Base-by-base conservation (phyloP, 2,329 filamentous ascomycete species). In the Sporothrix euskadiensis region DNA sequence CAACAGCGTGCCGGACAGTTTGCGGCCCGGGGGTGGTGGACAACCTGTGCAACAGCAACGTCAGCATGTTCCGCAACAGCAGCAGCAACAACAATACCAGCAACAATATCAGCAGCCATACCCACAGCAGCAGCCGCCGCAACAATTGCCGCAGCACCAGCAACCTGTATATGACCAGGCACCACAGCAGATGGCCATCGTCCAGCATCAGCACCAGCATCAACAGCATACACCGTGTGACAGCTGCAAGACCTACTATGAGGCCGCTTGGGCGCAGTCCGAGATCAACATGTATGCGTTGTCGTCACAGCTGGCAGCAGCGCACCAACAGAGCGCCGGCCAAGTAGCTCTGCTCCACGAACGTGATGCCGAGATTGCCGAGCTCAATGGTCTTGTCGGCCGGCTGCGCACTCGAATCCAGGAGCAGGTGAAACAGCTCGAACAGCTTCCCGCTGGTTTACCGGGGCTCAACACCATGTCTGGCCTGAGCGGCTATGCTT, bases 351-450 rank as follows among this genome's bases (percentile, higher is more conserved):
- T 70, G 41, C 32, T 74, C 44, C 49, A 73, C 35, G 57, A 74
- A 22, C 65, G 59, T 1, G 73, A 74, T 19, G 71, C 65, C 26
- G 19, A 65, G 10, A 72, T 74, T 26, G 65, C 56, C 16, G 68
- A 73, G 35, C 56, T 39, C 8, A n/a, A n/a, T 16, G 73, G 30
- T 8, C 57, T 70, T 7, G 71, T 74, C 12, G 71, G 57, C 35
- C 73, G 71, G 12, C 71, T 74, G 57, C 73, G 73, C 56, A 32
- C 30, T 14, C 56, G 66, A 3, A 68, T 74, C 39, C 71, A 74
- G 26, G 73, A 73, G 39, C 73, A 72, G 41, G 54, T 66, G 19
- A 66, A 35, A 39, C 73, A 72, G 52, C 49, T 70, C 30, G 72
- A 73, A 44, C 26, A 56, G 66, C 10, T 61, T 9, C 65, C 71